Conservation (phyloP, 2,329 filamentous ascomycete species). For the Gyromitra esculenta region DNA sequence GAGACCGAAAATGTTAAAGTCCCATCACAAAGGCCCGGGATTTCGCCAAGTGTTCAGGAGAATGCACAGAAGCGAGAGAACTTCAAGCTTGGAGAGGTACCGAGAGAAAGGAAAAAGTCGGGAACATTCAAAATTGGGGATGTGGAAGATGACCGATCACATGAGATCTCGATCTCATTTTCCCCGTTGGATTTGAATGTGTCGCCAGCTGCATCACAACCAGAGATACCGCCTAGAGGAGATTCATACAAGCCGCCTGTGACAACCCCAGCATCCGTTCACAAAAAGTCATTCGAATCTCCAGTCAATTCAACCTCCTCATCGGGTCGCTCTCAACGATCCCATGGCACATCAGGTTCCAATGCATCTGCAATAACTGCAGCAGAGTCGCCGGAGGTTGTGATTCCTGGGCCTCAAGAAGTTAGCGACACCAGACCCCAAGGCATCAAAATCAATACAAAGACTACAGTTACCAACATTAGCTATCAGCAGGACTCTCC, state of each 20-base stretch:
- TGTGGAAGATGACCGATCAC: conserved; percentile 41
- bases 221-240: conserved; percentile 50
- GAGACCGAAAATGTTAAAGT: conserved; percentile 39
- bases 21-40: conserved; percentile 26
- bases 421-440: conserved; percentile 38
- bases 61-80: conserved; percentile 50
- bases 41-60: conserved; percentile 22
- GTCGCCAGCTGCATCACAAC: conserved; percentile 10
- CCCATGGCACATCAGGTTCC: conserved; percentile 51
- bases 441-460: conserved; percentile 48
- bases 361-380: conserved; percentile 54
- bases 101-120: conserved; percentile 53
- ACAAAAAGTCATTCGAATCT: conserved; percentile 51
- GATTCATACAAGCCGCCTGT: conserved; percentile 50
- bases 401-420: conserved; percentile 24
- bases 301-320: conserved; percentile 50
- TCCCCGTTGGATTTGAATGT: conserved; percentile 42
- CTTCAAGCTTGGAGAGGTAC: conserved; percentile 56
- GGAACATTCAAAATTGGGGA: conserved; percentile 37
- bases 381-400: conserved; percentile 46
- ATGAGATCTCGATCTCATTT: conserved; percentile 52
- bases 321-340: conserved; percentile 46
- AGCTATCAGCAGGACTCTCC: conserved; percentile 45
- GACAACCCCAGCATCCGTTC: conserved; percentile 45
- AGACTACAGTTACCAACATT: conserved; percentile 43